Evolutionary conservation across 495 filamentous ascomycete genomes (phyloP).

Genomic region (Annulohypoxylon moriforme): DNA sequence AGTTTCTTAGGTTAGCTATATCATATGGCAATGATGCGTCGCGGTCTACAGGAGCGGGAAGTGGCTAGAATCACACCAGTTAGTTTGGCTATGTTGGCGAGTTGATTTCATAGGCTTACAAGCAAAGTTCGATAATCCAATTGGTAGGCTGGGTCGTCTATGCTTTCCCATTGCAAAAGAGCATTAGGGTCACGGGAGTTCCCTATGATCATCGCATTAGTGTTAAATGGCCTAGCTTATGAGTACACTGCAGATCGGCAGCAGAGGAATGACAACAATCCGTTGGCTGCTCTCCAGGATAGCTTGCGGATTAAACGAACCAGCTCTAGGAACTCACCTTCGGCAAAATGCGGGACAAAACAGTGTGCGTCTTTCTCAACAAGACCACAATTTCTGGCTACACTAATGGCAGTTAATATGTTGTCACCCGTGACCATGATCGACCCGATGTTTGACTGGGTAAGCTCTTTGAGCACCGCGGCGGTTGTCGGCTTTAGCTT

Average conservation of each 20-base stretch:
- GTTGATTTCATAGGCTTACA: conserved; percentile 51
- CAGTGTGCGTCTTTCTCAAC: conserved; percentile 84
- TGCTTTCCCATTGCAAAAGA: conserved; percentile 87
- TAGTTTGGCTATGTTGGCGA: conserved; percentile 34
- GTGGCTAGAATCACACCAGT: conserved; percentile 65
- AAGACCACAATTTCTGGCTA: conserved; percentile 90
- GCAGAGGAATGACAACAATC: neutral
- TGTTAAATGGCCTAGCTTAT: neutral
- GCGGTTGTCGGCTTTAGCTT: conserved; percentile 90
- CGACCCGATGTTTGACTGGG: conserved; percentile 83
- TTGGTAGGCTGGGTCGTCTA: conserved; percentile 80
- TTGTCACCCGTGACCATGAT: conserved; percentile 99
- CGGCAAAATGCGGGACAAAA: conserved; percentile 88
- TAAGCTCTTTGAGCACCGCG: conserved; percentile 82
- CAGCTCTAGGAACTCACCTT: conserved; percentile 72
- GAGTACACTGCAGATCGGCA: too few relatives aligned
- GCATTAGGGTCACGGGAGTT: conserved; percentile 74
- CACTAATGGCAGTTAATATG: conserved; percentile 95
- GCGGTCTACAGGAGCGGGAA: conserved; percentile 71
- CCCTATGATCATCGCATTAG: conserved; percentile 52
- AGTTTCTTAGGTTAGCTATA: conserved; percentile 79
- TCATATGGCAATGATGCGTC: conserved; percentile 90
- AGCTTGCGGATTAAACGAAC: neutral
- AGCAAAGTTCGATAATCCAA: conserved; percentile 82
- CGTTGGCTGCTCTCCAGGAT: neutral